These are phyloP conservation scores for Naganishia cerealis DNA, from an alignment of 1,284 basidiomycete species.

Conservation along the genomic window DNA sequence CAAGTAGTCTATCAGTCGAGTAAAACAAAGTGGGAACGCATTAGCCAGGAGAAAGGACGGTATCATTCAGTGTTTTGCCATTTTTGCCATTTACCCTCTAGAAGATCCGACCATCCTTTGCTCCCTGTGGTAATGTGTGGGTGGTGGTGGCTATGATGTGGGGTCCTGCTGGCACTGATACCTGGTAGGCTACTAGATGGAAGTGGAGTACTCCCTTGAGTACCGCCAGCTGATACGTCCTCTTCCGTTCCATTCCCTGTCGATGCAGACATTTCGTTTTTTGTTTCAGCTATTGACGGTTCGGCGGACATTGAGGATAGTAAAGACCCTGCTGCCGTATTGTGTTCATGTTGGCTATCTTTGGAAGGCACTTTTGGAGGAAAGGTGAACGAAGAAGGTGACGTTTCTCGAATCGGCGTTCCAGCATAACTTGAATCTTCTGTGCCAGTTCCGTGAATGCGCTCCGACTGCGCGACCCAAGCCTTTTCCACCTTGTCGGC, in stretches of 20 bases:
- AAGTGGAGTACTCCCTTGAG: background rate
- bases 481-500: slow-evolving; percentile 33
- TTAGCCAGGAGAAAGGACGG: background rate
- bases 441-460: slow-evolving; percentile 16
- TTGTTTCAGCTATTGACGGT: slow-evolving; percentile 7
- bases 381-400: slow-evolving; percentile 7
- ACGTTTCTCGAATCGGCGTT: slow-evolving; percentile 21
- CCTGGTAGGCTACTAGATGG: background rate
- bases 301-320: slow-evolving; percentile 3
- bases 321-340: background rate
- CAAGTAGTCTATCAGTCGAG: slow-evolving; percentile 23
- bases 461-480: slow-evolving; percentile 18
- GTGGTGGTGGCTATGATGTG: slow-evolving; percentile 33
- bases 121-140: slow-evolving; percentile 22
- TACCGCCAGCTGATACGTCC: background rate
- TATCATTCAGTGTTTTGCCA: background rate
- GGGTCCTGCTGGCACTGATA: background rate
- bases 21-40: background rate
- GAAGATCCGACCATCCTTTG: slow-evolving; percentile 35
- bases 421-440: slow-evolving; percentile 8
- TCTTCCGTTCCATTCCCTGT: background rate
- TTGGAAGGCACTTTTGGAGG: slow-evolving; percentile 10
- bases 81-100: slow-evolving; percentile 30
- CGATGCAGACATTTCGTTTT: background rate
- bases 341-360: background rate